Conservation (phyloP, 495 filamentous ascomycete species). For the Aspergillus ellipticus region DNA sequence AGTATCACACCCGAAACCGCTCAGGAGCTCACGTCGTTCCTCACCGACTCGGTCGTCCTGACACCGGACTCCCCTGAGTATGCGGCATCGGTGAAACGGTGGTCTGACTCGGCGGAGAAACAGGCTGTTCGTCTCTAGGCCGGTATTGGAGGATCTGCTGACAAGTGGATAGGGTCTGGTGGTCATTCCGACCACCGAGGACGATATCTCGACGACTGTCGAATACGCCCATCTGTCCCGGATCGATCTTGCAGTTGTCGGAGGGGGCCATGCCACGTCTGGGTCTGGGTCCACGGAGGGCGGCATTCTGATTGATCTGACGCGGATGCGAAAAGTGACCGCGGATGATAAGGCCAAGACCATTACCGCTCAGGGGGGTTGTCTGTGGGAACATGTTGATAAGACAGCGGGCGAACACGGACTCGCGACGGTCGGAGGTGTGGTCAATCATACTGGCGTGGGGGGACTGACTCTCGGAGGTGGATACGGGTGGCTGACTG, state of each 20-base stretch:
- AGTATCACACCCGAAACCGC: too few species aligned
- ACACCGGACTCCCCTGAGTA: neutral
- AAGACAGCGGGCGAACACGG: conserved; percentile 35
- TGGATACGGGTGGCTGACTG: conserved; percentile 48
- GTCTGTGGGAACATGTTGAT: conserved; percentile 49
- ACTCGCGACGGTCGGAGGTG: conserved; percentile 52
- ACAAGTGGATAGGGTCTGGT: neutral
- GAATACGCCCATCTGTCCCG: neutral
- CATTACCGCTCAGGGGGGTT: conserved; percentile 43
- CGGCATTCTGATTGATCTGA: neutral
- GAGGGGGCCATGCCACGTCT: neutral
- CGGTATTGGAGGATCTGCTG: neutral
- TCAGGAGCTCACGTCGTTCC: neutral
- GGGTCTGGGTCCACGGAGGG: neutral
- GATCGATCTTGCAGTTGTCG: neutral
- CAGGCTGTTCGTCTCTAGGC: neutral
- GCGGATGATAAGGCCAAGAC: conserved; percentile 16
- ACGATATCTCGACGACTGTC: neutral
- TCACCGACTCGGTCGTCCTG: neutral
- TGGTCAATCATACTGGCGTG: conserved; percentile 52
- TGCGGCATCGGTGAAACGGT: neutral
- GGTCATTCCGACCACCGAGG: neutral
- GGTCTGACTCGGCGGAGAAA: neutral
- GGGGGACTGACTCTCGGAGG: conserved; percentile 52
- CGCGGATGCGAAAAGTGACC: neutral